phyloP scores from a whole-genome alignment of 306 rosid genomes.

The Begonia loranthoides region DNA sequence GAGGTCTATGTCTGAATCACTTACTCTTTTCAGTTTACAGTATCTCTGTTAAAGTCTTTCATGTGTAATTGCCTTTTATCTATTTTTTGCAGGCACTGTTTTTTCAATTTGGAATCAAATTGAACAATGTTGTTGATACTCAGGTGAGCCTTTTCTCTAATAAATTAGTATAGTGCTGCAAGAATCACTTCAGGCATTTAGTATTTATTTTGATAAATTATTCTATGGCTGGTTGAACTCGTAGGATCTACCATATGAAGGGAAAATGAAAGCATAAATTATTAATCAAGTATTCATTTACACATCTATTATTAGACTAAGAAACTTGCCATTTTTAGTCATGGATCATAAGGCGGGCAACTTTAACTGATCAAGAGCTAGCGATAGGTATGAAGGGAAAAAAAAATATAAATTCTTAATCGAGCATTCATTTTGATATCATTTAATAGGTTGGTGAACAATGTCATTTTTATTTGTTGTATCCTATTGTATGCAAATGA shows the following conservation, averaged over 20 bases:
- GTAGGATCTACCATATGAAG: not conserved
- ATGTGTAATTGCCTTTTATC: conserved; percentile 7
- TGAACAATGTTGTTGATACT: conserved; percentile 94
- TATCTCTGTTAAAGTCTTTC: conserved; percentile 1
- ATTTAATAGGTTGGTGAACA: not conserved
- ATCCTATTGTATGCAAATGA: not conserved
- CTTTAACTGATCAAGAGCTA: too few relatives aligned
- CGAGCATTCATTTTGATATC: not conserved
- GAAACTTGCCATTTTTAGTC: too few relatives aligned
- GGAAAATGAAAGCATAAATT: not conserved
- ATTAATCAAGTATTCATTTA: too few relatives aligned
- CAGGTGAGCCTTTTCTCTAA: conserved; percentile 48
- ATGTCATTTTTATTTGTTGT: not conserved
- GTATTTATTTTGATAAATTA: not conserved
- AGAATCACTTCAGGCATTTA: not conserved
- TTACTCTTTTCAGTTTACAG: conserved; percentile 6
- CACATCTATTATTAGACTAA: too few relatives aligned
- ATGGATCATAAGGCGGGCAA: too few relatives aligned
- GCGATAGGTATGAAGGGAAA: too few relatives aligned
- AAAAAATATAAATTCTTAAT: too few relatives aligned
- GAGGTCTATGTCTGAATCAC: conserved; percentile 53
- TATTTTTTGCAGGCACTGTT: conserved; percentile 63
- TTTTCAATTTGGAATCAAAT: conserved; percentile 95
- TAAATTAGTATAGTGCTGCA: conserved; percentile 1
- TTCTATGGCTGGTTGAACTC: not conserved